These are phyloP conservation scores for Bipolaris zeicola DNA, from an alignment of 2,329 filamentous ascomycete species.

Conservation along the genomic window DNA sequence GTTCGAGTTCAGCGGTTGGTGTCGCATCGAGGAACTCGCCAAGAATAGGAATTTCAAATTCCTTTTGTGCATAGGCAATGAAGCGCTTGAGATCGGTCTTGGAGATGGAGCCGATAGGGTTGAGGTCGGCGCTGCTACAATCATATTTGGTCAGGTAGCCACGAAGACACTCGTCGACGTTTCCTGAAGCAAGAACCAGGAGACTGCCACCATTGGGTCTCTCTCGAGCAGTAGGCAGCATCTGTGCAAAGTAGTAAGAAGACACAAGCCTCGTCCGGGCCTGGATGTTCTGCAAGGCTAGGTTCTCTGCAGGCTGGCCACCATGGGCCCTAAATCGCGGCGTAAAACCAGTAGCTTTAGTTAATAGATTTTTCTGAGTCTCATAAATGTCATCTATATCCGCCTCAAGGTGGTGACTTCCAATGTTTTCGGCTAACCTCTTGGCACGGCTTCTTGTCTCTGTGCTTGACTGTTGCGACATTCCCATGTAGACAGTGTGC, in stretches of 20 bases:
- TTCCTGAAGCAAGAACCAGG: slow-evolving; percentile 70
- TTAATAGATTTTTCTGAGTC: slow-evolving; percentile 65
- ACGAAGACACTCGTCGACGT: slow-evolving; percentile 62
- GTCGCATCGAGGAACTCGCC: slow-evolving; percentile 64
- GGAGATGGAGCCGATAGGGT: slow-evolving; percentile 65
- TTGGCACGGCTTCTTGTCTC: slow-evolving; percentile 71
- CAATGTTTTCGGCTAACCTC: slow-evolving; percentile 65
- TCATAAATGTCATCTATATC: slow-evolving; percentile 64
- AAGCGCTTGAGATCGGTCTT: slow-evolving; percentile 75
- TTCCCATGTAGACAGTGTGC: slow-evolving; percentile 52
- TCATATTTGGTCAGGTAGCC: slow-evolving; percentile 75
- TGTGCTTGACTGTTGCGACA: slow-evolving; percentile 56
- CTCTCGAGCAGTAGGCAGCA: slow-evolving; percentile 64
- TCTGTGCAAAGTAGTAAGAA: slow-evolving; percentile 67
- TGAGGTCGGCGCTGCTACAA: slow-evolving; percentile 54
- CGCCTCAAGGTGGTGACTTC: slow-evolving; percentile 70
- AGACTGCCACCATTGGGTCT: slow-evolving; percentile 63
- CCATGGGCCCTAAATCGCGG: slow-evolving; percentile 69
- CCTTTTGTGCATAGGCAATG: slow-evolving; percentile 61
- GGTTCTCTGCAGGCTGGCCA: slow-evolving; percentile 64
- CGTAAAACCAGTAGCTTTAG: slow-evolving; percentile 63
- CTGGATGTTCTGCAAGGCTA: slow-evolving; percentile 13
- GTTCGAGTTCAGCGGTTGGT: slow-evolving; percentile 61
- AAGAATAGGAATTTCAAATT: slow-evolving; percentile 69
- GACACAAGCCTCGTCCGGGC: slow-evolving; percentile 64